These are phyloP conservation scores for Fusarium metavorans DNA, from an alignment of 2,329 filamentous ascomycete species.

Conservation along the genomic window DNA sequence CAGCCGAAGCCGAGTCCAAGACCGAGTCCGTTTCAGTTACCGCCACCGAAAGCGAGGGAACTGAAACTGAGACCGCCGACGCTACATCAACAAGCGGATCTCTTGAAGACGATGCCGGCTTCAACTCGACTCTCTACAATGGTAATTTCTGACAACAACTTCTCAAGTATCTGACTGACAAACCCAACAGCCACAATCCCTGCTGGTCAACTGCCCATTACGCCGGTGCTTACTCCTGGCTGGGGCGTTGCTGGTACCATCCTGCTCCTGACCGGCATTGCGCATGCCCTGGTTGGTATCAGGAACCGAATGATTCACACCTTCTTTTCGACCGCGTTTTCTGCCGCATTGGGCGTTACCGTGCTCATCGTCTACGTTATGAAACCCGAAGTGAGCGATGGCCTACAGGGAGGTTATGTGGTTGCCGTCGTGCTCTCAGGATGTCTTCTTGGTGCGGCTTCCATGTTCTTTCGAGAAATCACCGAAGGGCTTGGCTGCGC, in stretches of 20 bases:
- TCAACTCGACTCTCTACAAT: slow-evolving; percentile 50
- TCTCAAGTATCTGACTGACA: slow-evolving; percentile 5
- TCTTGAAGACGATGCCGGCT: slow-evolving; percentile 33
- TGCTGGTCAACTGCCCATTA: slow-evolving; percentile 73
- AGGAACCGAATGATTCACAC: slow-evolving; percentile 84
- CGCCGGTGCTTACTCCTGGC: slow-evolving; percentile 82
- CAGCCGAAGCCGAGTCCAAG: slow-evolving; percentile 5
- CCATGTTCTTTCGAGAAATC: slow-evolving; percentile 85
- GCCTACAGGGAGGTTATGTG: slow-evolving; percentile 87
- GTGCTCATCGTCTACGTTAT: slow-evolving; percentile 92
- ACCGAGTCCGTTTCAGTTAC: slow-evolving; percentile 23
- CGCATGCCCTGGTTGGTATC: slow-evolving; percentile 82
- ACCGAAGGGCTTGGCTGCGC: slow-evolving; percentile 85
- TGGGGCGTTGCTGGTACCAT: slow-evolving; percentile 83
- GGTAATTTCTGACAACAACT: slow-evolving; percentile 41
- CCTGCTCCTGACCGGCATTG: slow-evolving; percentile 77
- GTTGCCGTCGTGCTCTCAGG: slow-evolving; percentile 82
- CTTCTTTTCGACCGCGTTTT: slow-evolving; percentile 82
- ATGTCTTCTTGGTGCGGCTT: slow-evolving; percentile 76
- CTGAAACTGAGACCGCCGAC: slow-evolving; percentile 17
- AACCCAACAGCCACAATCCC: slow-evolving; percentile 57
- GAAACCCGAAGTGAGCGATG: slow-evolving; percentile 79
- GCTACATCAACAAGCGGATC: slow-evolving; percentile 37
- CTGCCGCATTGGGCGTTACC: slow-evolving; percentile 78
- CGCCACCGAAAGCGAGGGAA: slow-evolving; percentile 23